Conservation (phyloP, 768 basidiomycete species). For the Kwoniella shandongensis region DNA sequence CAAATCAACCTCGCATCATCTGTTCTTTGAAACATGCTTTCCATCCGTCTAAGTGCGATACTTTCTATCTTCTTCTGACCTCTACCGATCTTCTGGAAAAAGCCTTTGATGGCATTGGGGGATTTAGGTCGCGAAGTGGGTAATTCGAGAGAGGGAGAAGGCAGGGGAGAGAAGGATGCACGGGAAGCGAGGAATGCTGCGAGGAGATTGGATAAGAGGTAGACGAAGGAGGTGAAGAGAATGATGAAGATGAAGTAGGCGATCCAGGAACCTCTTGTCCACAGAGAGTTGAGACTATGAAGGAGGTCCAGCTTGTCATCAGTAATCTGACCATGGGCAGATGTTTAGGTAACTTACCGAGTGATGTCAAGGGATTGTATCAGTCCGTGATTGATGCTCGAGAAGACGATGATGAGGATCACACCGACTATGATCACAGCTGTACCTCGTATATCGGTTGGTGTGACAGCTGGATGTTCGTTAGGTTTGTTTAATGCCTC, state of each 20-base stretch:
- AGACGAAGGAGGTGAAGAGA: slow-evolving; percentile 64
- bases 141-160: slow-evolving; percentile 53
- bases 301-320: not conserved
- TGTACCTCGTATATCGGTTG: slow-evolving; percentile 49
- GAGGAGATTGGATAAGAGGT: slow-evolving; percentile 69
- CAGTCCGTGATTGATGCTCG: slow-evolving; percentile 52
- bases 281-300: slow-evolving; percentile 72
- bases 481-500: no score
- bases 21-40: slow-evolving; percentile 72
- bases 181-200: slow-evolving; percentile 72
- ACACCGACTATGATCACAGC: slow-evolving; percentile 50
- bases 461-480: slow-evolving; percentile 38
- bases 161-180: slow-evolving; percentile 65
- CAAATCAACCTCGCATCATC: slow-evolving; percentile 84
- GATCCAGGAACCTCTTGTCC: slow-evolving; percentile 88
- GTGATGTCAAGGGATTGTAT: slow-evolving; percentile 40
- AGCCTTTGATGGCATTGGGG: slow-evolving; percentile 21
- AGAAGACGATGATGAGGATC: slow-evolving; percentile 52
- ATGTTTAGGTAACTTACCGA: slow-evolving; percentile 26
- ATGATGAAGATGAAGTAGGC: slow-evolving; percentile 81
- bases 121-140: slow-evolving; percentile 16
- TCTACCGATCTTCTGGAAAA: slow-evolving; percentile 32
- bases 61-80: slow-evolving; percentile 59
- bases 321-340: not conserved
- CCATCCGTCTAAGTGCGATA: slow-evolving; percentile 59